Conservation (phyloP, 371 early-diverging fungal genomes). For the Mortierella sp. region DNA sequence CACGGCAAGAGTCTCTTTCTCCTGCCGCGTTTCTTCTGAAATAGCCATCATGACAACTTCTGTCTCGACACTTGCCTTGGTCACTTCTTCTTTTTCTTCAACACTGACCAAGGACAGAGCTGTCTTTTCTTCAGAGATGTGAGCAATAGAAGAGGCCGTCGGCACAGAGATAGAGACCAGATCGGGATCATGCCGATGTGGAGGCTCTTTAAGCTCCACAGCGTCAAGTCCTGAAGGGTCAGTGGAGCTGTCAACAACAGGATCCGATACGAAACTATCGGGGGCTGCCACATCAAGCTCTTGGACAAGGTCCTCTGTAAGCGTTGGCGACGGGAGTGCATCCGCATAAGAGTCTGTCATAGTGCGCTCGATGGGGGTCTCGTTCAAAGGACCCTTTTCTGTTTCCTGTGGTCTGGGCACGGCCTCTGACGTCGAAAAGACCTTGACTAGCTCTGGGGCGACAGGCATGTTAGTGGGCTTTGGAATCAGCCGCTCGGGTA, state of each 20-base stretch:
- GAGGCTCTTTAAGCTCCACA: not conserved
- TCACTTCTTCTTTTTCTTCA: not conserved
- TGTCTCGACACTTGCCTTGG: not conserved
- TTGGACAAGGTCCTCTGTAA: too few species aligned
- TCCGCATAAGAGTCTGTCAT: too few species aligned
- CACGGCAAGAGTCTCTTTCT: not conserved
- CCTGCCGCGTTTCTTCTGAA: too few species aligned
- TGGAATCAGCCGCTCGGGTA: too few species aligned
- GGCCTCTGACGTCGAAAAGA: too few species aligned
- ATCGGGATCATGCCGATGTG: not conserved
- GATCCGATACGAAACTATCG: not conserved
- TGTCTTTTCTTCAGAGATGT: too few species aligned
- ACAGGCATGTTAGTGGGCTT: too few species aligned
- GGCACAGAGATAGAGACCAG: not conserved
- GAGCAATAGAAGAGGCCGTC: not conserved
- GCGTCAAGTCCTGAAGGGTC: not conserved
- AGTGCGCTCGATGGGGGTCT: too few species aligned
- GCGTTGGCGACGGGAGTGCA: too few species aligned
- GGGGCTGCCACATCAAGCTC: not conserved
- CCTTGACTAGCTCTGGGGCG: too few species aligned
- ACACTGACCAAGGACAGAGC: not conserved
- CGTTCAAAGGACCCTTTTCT: too few species aligned
- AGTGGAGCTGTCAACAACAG: not conserved
- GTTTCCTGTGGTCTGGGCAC: too few species aligned
- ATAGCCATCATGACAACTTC: not conserved